phyloP scores from a whole-genome alignment of 2,329 filamentous ascomycete species.

The Sporothrix mexicana region DNA sequence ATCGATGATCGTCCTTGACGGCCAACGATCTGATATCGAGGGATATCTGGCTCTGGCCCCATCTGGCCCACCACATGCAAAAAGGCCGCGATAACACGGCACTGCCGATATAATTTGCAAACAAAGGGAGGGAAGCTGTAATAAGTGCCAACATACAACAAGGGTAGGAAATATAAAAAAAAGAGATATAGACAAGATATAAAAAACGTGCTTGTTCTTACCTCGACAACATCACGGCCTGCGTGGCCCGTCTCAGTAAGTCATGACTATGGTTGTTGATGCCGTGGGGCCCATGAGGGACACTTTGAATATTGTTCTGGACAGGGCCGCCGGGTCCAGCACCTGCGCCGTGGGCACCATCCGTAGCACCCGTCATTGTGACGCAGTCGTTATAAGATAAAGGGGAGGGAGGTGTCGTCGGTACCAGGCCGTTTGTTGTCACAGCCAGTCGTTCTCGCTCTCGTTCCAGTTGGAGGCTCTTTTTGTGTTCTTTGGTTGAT shows the following conservation, averaged over 20 bases:
- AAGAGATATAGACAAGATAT: not conserved
- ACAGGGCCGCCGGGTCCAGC: not conserved
- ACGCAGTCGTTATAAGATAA: not conserved
- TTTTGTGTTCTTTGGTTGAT: not conserved
- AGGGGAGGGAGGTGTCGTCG: not conserved
- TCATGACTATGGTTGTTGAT: conserved; percentile 50
- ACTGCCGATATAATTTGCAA: not conserved
- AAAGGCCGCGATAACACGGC: not conserved
- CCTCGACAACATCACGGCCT: conserved; percentile 67
- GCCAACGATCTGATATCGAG: conserved; percentile 12
- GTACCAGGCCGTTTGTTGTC: not conserved
- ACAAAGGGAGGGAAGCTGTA: not conserved
- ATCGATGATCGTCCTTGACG: conserved; percentile 4
- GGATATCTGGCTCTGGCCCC: too few species aligned
- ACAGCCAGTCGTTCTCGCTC: not conserved
- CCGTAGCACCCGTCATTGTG: conserved; percentile 57
- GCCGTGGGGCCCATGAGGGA: conserved; percentile 40
- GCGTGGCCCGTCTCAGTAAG: conserved; percentile 64
- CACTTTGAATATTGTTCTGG: conserved; percentile 11
- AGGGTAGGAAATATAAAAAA: conserved; percentile 3
- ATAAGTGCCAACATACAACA: not conserved
- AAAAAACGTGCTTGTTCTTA: conserved; percentile 49
- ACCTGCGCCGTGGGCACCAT: conserved; percentile 44
- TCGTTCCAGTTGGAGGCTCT: not conserved
- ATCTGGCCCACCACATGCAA: not conserved